phyloP scores from a whole-genome alignment of 345 rosid genomes.

The Boechera divaricarpa region DNA sequence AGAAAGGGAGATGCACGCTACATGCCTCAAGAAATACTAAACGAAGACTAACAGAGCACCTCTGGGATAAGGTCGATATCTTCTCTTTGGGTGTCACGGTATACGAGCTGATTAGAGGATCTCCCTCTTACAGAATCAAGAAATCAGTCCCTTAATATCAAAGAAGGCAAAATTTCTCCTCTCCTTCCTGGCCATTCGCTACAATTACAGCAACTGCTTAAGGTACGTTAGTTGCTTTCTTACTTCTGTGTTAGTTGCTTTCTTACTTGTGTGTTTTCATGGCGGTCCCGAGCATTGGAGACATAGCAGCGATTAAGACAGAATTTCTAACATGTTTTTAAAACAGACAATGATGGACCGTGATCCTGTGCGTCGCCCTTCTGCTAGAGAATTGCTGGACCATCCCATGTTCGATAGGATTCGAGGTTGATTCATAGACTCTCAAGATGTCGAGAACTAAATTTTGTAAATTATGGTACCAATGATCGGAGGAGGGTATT shows the following conservation, averaged over 20 bases:
- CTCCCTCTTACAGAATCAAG: slow-evolving; percentile 80
- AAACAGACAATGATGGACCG: slow-evolving; percentile 84
- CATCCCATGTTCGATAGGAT: slow-evolving; percentile 70
- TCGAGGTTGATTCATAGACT: slow-evolving; percentile 32
- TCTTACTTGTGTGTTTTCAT: neutral
- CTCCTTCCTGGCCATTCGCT: slow-evolving; percentile 89
- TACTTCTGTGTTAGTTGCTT: neutral
- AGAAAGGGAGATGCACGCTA: slow-evolving; percentile 99
- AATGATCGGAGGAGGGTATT: slow-evolving; percentile 8
- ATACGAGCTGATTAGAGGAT: slow-evolving; percentile 83
- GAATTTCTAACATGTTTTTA: slow-evolving; percentile 34
- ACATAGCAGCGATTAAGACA: slow-evolving; percentile 3
- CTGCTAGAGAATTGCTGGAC: slow-evolving; percentile 65
- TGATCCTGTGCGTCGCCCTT: slow-evolving; percentile 74
- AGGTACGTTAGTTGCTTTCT: slow-evolving; percentile 54
- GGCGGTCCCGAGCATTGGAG: slow-evolving; percentile 7
- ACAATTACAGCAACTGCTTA: slow-evolving; percentile 85
- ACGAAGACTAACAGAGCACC: slow-evolving; percentile 81
- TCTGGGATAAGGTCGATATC: slow-evolving; percentile 91
- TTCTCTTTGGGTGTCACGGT: slow-evolving; percentile 85
- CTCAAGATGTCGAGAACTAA: slow-evolving; percentile 9
- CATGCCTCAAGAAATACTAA: slow-evolving; percentile 98
- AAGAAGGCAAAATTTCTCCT: slow-evolving; percentile 85
- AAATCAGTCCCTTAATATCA: slow-evolving; percentile 65
- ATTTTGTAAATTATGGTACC: slow-evolving; percentile 41